Percentiles rank a stretch among this genome's conserved stretches.
phyloP scores from a whole-genome alignment of 1,284 basidiomycete species.

The Trichosporon asahii region DNA sequence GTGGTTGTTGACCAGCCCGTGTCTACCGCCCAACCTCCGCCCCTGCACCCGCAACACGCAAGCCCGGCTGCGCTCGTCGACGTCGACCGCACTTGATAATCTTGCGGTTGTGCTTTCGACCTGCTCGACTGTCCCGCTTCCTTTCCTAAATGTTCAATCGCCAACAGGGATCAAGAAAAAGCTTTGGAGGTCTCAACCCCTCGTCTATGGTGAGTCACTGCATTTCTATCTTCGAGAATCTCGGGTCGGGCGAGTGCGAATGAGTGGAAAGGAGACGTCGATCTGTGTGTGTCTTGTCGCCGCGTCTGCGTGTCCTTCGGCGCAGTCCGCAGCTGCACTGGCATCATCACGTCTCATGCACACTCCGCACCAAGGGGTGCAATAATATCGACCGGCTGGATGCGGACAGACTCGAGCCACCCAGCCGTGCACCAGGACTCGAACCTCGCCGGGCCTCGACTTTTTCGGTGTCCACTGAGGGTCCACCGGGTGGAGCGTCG shows the following conservation, averaged over 20 bases:
- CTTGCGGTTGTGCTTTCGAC: constrained; percentile 8
- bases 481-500: not conserved
- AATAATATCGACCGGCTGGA: not conserved
- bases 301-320: not conserved
- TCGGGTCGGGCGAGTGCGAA: not conserved
- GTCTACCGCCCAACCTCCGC: constrained; percentile 5
- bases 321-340: not conserved
- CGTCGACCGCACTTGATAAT: constrained; percentile 3
- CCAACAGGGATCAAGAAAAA: constrained; percentile 7
- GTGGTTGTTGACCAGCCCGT: constrained; percentile 5
- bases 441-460: not conserved
- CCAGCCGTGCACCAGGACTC: not conserved
- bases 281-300: not conserved
- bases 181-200: constrained; percentile 10
- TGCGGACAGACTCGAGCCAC: not conserved
- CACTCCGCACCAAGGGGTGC: not conserved
- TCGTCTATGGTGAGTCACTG: constrained; percentile 10
- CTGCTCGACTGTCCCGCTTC: not conserved
- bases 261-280: not conserved
- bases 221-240: not conserved
- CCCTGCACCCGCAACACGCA: not conserved
- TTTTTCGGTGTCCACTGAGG: not conserved
- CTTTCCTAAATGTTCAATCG: constrained; percentile 9
- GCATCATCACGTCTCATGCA: not conserved
- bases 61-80: constrained; percentile 6